Conservation (phyloP, 2,329 filamentous ascomycete genomes). For the Shiraia bambusicola region DNA sequence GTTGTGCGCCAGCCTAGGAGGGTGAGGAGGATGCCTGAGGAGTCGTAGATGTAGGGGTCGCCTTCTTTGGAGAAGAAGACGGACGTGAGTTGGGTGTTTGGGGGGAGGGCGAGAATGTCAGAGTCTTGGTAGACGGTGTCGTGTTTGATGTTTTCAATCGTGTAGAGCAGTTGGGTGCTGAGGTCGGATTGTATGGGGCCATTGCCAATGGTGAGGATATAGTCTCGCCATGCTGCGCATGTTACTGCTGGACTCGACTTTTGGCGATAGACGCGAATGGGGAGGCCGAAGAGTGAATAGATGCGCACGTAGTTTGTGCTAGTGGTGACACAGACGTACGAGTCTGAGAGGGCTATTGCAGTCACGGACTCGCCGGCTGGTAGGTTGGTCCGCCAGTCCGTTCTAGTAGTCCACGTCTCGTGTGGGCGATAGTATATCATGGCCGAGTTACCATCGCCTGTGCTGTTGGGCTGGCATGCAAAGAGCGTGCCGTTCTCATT, state of each 20-base stretch:
- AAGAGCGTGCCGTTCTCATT: slow-evolving; percentile 83
- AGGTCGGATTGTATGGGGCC: slow-evolving; percentile 81
- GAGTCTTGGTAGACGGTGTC: slow-evolving; percentile 95
- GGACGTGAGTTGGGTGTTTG: slow-evolving; percentile 70
- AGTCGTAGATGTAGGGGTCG: slow-evolving; percentile 97
- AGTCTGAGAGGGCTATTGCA: slow-evolving; percentile 87
- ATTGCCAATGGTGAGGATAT: slow-evolving; percentile 94
- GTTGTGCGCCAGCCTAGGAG: slow-evolving; percentile 87
- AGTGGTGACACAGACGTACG: slow-evolving; percentile 87
- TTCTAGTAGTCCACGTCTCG: slow-evolving; percentile 89
- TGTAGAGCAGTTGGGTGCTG: slow-evolving; percentile 76
- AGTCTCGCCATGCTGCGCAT: slow-evolving; percentile 92
- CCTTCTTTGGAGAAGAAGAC: slow-evolving; percentile 92
- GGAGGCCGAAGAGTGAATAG: slow-evolving; percentile 89
- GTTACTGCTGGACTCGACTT: slow-evolving; percentile 89
- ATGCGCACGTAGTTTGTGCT: slow-evolving; percentile 85
- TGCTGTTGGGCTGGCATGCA: slow-evolving; percentile 66
- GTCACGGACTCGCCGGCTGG: slow-evolving; percentile 83
- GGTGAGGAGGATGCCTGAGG: slow-evolving; percentile 82
- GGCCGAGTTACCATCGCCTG: slow-evolving; percentile 60
- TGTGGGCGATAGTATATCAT: slow-evolving; percentile 95
- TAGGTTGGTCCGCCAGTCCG: slow-evolving; percentile 87
- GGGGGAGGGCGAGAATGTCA: slow-evolving; percentile 82
- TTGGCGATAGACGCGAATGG: slow-evolving; percentile 84
- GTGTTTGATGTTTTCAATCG: slow-evolving; percentile 89